Base-by-base conservation (phyloP, 148 eudicot species). In the Chenopodium formosanum region DNA sequence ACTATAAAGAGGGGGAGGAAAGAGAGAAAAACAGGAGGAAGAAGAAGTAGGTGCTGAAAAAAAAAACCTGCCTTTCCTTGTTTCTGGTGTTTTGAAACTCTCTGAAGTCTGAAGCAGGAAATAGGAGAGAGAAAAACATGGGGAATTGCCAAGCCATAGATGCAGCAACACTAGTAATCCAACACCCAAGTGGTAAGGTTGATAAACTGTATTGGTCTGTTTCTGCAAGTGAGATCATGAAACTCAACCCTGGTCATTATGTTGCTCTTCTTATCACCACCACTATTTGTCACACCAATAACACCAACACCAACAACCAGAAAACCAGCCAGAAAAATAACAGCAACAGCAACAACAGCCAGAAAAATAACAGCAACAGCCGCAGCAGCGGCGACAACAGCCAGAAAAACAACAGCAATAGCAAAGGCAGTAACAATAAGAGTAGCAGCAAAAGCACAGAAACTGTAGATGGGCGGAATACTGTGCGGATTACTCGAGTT, bases 81-180 rank as follows among this genome's bases (percentile, higher is more conserved):
- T 22, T 13, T 48, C 22, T n/a, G 66, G 22, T 20, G 9, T 62
- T 46, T 79, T 34, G 29, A 70, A 70, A 70, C 69, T 37, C 75
- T 53, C 16, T 2, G 47, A n/a, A 12, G 31, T 53, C 16, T 2
- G 47, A n/a, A 12, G 31, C 52, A 46, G 16, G 1, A 29, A 8
- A n/a, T 64, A 85, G 73, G 73, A 82, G 76, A 82, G 73, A 17
- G 75, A 68, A 74, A 34, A 75, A 89, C 69, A 95, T 95, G 99
- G 99, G 99, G 69, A 95, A 95, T 73, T 95, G 99, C 82, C 99
- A 95, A 88, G 97, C 99, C 56, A 83, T 95, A 9, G 99, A 95
- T 82, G 90, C 91, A 86, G 99, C 97, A 82, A 88, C 89, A 65
- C 83, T 94, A 32, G 88, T 94, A 67, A 85, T 95, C 58, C 99